These are phyloP conservation scores for Phytopythium boreale DNA, from an alignment of 352 stramenopile species.

Conservation along the genomic window DNA sequence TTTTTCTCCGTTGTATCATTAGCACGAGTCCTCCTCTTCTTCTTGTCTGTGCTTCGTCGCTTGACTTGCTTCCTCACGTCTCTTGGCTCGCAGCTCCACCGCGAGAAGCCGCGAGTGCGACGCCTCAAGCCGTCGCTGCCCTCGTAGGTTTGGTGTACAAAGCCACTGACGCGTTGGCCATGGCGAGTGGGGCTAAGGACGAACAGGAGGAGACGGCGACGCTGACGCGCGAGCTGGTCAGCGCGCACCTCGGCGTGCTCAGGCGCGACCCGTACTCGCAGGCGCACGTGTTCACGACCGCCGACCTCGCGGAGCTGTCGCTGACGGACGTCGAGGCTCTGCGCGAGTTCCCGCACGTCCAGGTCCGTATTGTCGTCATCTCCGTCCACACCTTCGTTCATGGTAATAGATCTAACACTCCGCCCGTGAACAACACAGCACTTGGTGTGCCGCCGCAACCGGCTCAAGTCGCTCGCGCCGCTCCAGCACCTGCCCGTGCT, in stretches of 20 bases:
- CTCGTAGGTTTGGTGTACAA: too few relatives aligned
- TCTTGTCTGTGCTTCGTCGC: neutral
- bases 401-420: neutral
- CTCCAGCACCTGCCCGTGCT: constrained; percentile 48
- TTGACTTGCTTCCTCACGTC: neutral
- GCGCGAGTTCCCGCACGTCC: constrained; percentile 47
- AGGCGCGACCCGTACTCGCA: constrained; percentile 66
- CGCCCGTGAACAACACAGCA: constrained; percentile 34
- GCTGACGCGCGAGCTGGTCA: constrained; percentile 32
- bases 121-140: neutral
- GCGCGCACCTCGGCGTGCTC: constrained; percentile 39
- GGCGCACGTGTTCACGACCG: constrained; percentile 60
- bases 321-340: constrained; percentile 42
- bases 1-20: neutral
- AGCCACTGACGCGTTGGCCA: too few relatives aligned
- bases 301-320: constrained; percentile 30
- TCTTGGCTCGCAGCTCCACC: neutral
- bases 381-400: neutral
- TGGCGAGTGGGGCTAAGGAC: neutral
- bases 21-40: neutral
- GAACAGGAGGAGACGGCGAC: constrained; percentile 1
- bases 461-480: constrained; percentile 37
- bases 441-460: constrained; percentile 48
- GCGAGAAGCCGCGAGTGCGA: neutral
- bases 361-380: constrained; percentile 41